phyloP scores from a whole-genome alignment of 2,329 filamentous ascomycete genomes.

The Penicillium digitatum region DNA sequence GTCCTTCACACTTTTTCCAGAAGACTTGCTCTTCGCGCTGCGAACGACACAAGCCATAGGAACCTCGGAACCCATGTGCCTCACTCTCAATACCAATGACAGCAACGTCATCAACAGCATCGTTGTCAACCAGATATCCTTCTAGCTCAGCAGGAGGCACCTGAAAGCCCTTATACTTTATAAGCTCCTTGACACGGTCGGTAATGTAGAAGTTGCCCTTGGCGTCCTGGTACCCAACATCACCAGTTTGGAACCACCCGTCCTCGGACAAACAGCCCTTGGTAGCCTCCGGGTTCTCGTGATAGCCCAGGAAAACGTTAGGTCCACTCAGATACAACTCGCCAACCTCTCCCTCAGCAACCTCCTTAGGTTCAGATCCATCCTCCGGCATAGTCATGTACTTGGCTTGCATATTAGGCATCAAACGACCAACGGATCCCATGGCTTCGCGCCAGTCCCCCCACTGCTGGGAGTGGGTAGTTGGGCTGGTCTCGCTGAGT shows the following conservation, averaged over 20 bases:
- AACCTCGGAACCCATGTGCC: constrained; percentile 62
- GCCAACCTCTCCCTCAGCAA: constrained; percentile 61
- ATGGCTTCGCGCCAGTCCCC: constrained; percentile 72
- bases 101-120: constrained; percentile 56
- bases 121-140: constrained; percentile 49
- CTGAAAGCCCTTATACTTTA: constrained; percentile 68
- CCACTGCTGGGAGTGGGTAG: constrained; percentile 69
- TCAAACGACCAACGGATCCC: constrained; percentile 71
- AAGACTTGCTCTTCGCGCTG: constrained; percentile 44
- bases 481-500: constrained; percentile 79
- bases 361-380: constrained; percentile 47
- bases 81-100: constrained; percentile 61
- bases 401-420: constrained; percentile 76
- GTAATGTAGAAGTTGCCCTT: constrained; percentile 86
- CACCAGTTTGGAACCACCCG: constrained; percentile 87
- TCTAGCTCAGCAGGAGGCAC: constrained; percentile 66
- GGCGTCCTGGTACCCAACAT: constrained; percentile 73
- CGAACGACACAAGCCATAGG: constrained; percentile 63
- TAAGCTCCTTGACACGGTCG: constrained; percentile 67
- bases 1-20: constrained; percentile 43
- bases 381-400: constrained; percentile 64
- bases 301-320: constrained; percentile 61
- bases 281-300: constrained; percentile 57
- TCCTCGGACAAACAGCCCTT: constrained; percentile 57
- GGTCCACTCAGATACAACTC: constrained; percentile 65